These are phyloP conservation scores for Termitomyces sp. DNA, from an alignment of 768 basidiomycete genomes.

Conservation along the genomic window DNA sequence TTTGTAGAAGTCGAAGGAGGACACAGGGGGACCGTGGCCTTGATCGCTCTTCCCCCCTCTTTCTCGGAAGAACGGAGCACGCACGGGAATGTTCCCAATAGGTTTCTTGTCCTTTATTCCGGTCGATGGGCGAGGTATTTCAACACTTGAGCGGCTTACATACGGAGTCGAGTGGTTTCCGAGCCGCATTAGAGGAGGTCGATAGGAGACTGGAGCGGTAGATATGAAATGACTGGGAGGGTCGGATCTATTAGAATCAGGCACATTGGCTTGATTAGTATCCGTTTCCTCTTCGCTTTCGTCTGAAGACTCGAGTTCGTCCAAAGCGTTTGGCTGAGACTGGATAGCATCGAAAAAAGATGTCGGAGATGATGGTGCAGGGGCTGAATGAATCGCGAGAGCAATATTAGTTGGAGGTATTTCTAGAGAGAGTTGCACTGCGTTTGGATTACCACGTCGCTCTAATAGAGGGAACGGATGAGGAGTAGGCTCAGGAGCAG, in stretches of 20 bases:
- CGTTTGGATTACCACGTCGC: conserved; percentile 22
- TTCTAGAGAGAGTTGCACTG: conserved; percentile 34
- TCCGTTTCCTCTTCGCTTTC: conserved; percentile 34
- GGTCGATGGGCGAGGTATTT: conserved; percentile 28
- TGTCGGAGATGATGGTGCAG: conserved; percentile 60
- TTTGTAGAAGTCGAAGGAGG: conserved; percentile 43
- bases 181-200: conserved; percentile 54
- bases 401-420: conserved; percentile 42
- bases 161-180: conserved; percentile 73
- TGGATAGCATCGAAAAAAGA: conserved; percentile 78
- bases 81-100: conserved; percentile 47
- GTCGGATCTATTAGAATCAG: conserved; percentile 19
- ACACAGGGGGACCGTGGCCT: conserved; percentile 31
- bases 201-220: conserved; percentile 25
- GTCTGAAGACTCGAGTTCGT: conserved; percentile 64
- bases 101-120: conserved; percentile 40
- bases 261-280: conserved; percentile 24
- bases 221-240: conserved; percentile 36
- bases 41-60: conserved; percentile 37
- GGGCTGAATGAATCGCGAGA: conserved; percentile 54
- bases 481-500: conserved; percentile 40
- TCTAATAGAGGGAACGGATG: conserved; percentile 37
- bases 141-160: conserved; percentile 36
- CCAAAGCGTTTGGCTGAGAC: conserved; percentile 66
- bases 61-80: conserved; percentile 44